Evolutionary conservation across 2,329 filamentous ascomycete genomes (phyloP), one percentile per base, ranked within the genome.

Genomic region (Thielaviopsis euricoi): DNA sequence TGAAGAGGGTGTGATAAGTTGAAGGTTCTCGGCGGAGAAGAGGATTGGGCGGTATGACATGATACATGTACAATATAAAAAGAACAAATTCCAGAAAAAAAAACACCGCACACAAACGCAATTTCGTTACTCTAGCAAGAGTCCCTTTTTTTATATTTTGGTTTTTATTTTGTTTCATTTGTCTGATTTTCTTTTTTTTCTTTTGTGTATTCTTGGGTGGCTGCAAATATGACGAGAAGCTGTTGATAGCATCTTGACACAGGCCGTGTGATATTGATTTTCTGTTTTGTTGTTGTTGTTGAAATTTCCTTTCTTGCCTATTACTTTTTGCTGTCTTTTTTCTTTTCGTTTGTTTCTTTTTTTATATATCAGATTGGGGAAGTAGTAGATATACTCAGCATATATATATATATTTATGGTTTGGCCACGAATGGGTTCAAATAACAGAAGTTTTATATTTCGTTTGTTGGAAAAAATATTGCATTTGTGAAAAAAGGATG

Each of bases 251-350:
- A 5, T 17, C 33, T 40, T 40, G 33, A 40, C 33, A 40, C 33
- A 13, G 33, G 10, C 33, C 5, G 15, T 12, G 33, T 40, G 33
- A 6, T 13, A 12, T 6, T 6, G 29, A 6, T 56, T 50, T 13
- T 33, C 40, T 46, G 43, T 15, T 37, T 17, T 46, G 29, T 10
- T 52, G n/a, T 57, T 46, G 4, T n/a, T n/a, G n/a, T n/a, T n/a
- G n/a, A n/a, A n/a, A 29, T 58, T 57, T 54, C 52, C 29, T 50
- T 52, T 51, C 52, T 37, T 33, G 52, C 12, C 52, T 53, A 40
- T 33, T 53, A 25, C 29, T 51, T 59, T 50, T 55, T 40, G 46
- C 52, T 23, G 49, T 12, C 25, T 55, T 52, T 22, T 33, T 37
- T 40, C n/a, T 48, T 48, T 21, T 21, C 7, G n/a, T n/a, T n/a